A percentile compares a stretch with the other conserved stretches of the same genome.
phyloP scores from a whole-genome alignment of 2,329 filamentous ascomycete genomes.

The Ceratocystis variospora region DNA sequence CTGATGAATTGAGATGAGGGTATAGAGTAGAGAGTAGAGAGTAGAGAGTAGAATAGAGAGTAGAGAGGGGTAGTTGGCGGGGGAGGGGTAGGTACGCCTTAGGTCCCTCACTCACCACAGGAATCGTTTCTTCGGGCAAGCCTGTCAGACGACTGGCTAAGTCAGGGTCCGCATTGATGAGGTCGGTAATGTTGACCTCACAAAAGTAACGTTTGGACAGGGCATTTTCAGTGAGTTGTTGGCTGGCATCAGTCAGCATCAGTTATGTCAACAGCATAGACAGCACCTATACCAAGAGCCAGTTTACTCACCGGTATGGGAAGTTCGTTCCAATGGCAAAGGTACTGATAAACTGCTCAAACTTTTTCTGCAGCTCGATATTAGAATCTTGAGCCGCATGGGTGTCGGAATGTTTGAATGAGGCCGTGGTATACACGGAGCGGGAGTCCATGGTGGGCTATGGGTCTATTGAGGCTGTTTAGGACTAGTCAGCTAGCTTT shows the following conservation, averaged over 20 bases:
- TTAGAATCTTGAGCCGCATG: slow-evolving; percentile 55
- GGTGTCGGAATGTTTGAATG: slow-evolving; percentile 37
- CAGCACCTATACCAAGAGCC: background rate
- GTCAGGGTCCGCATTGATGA: slow-evolving; percentile 94
- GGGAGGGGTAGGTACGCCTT: slow-evolving; percentile 13
- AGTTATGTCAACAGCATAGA: background rate
- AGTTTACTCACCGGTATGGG: slow-evolving; percentile 15
- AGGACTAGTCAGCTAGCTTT: background rate
- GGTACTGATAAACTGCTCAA: slow-evolving; percentile 59
- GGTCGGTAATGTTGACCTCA: slow-evolving; percentile 86
- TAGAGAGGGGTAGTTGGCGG: background rate
- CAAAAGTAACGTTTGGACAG: slow-evolving; percentile 89
- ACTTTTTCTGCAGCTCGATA: slow-evolving; percentile 58
- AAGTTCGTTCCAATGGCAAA: slow-evolving; percentile 14
- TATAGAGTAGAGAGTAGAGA: background rate
- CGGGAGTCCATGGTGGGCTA: slow-evolving; percentile 15
- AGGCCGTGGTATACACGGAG: slow-evolving; percentile 18
- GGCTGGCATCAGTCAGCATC: slow-evolving; percentile 38
- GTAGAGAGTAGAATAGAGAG: background rate
- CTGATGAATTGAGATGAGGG: background rate
- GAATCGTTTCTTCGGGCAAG: slow-evolving; percentile 84
- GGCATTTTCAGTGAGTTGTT: slow-evolving; percentile 90
- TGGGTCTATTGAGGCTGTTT: background rate
- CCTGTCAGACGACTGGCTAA: slow-evolving; percentile 79
- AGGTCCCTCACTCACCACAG: slow-evolving; percentile 36